phyloP scores from a whole-genome alignment of 148 eudicot species.

The Selenicereus undatus region DNA sequence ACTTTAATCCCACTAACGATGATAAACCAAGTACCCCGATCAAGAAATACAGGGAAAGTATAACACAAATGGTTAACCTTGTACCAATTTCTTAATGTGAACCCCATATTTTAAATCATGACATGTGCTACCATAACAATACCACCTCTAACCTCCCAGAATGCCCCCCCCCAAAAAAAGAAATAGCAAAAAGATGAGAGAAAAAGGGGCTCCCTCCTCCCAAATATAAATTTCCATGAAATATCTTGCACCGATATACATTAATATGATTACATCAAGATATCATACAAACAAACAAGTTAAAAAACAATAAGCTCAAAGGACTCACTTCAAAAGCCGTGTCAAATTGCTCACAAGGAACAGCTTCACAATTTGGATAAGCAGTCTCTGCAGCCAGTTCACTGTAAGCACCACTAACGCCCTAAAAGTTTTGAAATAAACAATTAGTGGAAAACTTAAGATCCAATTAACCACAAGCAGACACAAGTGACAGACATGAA shows the following conservation, averaged over 20 bases:
- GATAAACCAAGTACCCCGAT: background rate
- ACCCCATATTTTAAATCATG: background rate
- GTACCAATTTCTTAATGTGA: background rate
- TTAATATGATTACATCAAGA: background rate
- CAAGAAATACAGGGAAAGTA: background rate
- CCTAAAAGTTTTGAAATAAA: slow-evolving; percentile 34
- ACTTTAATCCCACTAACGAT: background rate
- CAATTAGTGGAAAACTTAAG: background rate
- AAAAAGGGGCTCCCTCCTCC: background rate
- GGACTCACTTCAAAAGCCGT: slow-evolving; percentile 64
- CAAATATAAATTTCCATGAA: background rate
- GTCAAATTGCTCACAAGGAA: slow-evolving; percentile 80
- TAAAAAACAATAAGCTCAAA: slow-evolving; percentile 9
- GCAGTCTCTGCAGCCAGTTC: slow-evolving; percentile 75
- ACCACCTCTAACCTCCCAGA: background rate
- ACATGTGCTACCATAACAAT: background rate
- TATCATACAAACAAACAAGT: background rate
- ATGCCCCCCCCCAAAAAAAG: too few relatives aligned
- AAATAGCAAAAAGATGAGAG: background rate
- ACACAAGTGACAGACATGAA: background rate
- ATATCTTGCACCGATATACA: background rate
- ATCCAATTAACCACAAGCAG: background rate
- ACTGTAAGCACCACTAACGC: slow-evolving; percentile 76
- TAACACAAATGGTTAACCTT: background rate
- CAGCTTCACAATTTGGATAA: slow-evolving; percentile 68